phyloP scores from a whole-genome alignment of 305 asterid species.

The Ruellia speciosa region DNA sequence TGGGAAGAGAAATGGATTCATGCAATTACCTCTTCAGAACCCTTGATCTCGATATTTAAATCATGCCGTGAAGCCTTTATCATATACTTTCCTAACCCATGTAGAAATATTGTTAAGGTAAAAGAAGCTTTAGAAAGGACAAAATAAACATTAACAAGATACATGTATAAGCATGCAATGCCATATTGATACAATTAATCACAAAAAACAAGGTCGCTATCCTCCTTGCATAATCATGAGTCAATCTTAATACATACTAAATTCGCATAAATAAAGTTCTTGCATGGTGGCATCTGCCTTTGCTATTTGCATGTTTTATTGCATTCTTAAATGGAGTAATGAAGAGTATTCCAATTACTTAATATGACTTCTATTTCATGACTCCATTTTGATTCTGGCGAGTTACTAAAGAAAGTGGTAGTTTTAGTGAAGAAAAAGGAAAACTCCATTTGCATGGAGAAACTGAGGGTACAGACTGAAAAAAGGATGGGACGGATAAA shows the following conservation, averaged over 20 bases:
- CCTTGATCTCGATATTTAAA: slow-evolving; percentile 61
- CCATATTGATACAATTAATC: slow-evolving; percentile 10
- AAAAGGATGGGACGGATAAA: background rate
- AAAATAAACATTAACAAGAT: slow-evolving; percentile 15
- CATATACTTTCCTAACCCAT: slow-evolving; percentile 60
- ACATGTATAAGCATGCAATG: slow-evolving; percentile 4
- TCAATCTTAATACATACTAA: slow-evolving; percentile 10
- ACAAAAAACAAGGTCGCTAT: slow-evolving; percentile 8
- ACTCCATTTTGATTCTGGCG: too few relatives aligned
- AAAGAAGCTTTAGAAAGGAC: slow-evolving; percentile 12
- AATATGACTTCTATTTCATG: too few relatives aligned
- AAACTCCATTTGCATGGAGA: background rate
- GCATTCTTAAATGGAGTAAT: slow-evolving; percentile 3
- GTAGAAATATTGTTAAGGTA: slow-evolving; percentile 22
- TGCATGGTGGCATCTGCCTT: slow-evolving; percentile 1
- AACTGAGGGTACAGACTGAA: background rate
- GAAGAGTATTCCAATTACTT: slow-evolving; percentile 1
- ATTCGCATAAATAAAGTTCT: slow-evolving; percentile 16
- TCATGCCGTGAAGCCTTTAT: slow-evolving; percentile 70
- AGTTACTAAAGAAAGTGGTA: background rate
- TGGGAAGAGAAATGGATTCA: slow-evolving; percentile 18
- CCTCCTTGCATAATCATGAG: slow-evolving; percentile 21
- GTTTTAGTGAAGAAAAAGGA: slow-evolving; percentile 2
- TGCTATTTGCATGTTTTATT: background rate
- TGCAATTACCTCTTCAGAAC: slow-evolving; percentile 61